Evolutionary conservation across 306 rosid species (phyloP), one percentile per base, ranked within the genome.

Genomic region (Dryas alaskensis): DNA sequence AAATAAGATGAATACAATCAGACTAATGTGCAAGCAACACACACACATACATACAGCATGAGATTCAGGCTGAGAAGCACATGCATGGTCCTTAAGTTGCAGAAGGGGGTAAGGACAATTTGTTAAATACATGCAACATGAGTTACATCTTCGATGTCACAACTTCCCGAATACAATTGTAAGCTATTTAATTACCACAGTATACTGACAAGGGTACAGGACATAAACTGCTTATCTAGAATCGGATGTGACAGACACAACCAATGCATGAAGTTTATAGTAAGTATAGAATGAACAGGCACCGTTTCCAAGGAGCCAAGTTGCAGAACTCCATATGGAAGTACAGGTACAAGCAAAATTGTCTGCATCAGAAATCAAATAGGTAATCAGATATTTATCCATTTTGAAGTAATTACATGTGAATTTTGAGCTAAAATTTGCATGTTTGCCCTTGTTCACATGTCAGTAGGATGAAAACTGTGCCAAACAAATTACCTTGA

Each of bases 271-370:
- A 73, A 59, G 50, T 46, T 67, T 47, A 54, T 4, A 39, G 14
- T 57, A 80, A 81, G 72, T 78, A 53, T 55, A 76, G 77, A 68
- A 70, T 57, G 72, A 72, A 69, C 68, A 78, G 88, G 22, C 68
- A 94, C 99, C 96, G 7, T 74, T 82, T 94, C 87, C 74, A 79
- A 73, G 9, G 99, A 94, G 70, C 97, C 99, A 22, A 94, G 89
- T 82, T 92, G 97, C 84, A 94, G 73, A 70, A 94, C 97, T 65
- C 99, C 97, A 60, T 76, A 77, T 6, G 99, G 93, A 86, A 84
- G 90, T 59, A 94, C 87, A 70, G 99, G 97, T 27, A 92, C 89
- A 76, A 92, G 78, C 79, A 92, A 80, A 79, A 94, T 87, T 48
- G 99, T 94, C 99, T 94, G 91, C 84, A 62, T 54, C 19, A 45